Evolutionary conservation across 495 filamentous ascomycete species (phyloP).

Genomic region (Pyrenula aspistea): DNA sequence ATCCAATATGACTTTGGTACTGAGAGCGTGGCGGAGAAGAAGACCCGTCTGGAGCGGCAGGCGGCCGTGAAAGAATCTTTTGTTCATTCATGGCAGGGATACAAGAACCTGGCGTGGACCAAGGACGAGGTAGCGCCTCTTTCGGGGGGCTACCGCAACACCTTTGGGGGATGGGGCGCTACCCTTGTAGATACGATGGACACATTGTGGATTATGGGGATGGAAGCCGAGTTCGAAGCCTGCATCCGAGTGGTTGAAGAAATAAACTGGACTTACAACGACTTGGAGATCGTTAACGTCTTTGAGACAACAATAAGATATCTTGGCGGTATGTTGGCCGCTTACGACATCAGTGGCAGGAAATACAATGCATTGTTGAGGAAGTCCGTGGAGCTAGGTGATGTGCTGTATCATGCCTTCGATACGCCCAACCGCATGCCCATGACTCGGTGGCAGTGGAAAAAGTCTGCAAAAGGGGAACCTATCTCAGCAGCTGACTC

Average conservation of each 20-base stretch:
- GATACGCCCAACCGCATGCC: conserved; percentile 96
- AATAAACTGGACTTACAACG: conserved; percentile 42
- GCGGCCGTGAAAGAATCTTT: conserved; percentile 58
- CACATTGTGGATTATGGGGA: conserved; percentile 50
- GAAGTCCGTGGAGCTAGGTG: conserved; percentile 78
- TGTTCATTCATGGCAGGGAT: conserved; percentile 60
- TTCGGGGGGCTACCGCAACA: conserved; percentile 34
- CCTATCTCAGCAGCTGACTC: conserved; percentile 26
- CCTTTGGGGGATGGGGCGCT: conserved; percentile 53
- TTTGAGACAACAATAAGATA: conserved; percentile 88
- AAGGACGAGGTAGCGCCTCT: conserved; percentile 67
- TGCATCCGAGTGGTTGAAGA: conserved; percentile 39
- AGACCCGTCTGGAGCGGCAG: conserved; percentile 29
- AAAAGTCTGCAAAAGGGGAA: conserved; percentile 25
- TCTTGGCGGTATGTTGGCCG: conserved; percentile 69
- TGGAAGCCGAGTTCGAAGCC: conserved; percentile 46
- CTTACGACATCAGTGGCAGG: conserved; percentile 68
- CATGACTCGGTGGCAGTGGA: conserved; percentile 42
- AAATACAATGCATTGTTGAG: conserved; percentile 56
- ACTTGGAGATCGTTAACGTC: conserved; percentile 50
- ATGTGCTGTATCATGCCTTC: conserved; percentile 82
- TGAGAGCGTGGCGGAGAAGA: conserved; percentile 24
- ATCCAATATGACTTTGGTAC: conserved; percentile 40
- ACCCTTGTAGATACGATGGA: conserved; percentile 50
- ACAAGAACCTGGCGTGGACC: conserved; percentile 64